Evolutionary conservation across 2,329 filamentous ascomycete species (phyloP).

Genomic region (Diplodia mutila): DNA sequence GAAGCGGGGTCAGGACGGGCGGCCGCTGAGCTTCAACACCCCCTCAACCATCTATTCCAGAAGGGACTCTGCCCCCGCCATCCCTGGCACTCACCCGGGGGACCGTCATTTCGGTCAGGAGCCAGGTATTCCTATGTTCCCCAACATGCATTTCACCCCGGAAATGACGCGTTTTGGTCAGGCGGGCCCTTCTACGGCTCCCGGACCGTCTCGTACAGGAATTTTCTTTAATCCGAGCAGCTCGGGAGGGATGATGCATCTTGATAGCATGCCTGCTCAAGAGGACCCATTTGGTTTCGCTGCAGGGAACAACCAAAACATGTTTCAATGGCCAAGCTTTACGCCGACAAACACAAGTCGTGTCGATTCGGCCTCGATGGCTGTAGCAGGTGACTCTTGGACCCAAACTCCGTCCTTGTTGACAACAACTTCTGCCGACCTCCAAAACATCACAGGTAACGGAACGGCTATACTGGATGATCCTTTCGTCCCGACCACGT

Average conservation of each 20-base stretch:
- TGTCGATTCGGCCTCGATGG: constrained; percentile 18
- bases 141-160: constrained; percentile 60
- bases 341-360: background rate
- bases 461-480: background rate
- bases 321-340: background rate
- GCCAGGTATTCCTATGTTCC: constrained; percentile 51
- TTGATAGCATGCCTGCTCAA: constrained; percentile 11
- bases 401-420: constrained; percentile 16
- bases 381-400: constrained; percentile 15
- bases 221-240: constrained; percentile 41
- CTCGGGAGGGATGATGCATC: background rate
- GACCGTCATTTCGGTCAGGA: constrained; percentile 25
- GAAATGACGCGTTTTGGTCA: constrained; percentile 59
- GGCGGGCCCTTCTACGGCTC: constrained; percentile 59
- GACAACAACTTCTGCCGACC: constrained; percentile 17
- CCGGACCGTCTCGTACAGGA: constrained; percentile 57
- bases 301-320: background rate
- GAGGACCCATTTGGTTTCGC: constrained; percentile 25
- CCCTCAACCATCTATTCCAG: constrained; percentile 19
- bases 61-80: constrained; percentile 16
- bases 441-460: constrained; percentile 7
- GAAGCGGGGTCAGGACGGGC: constrained; percentile 39
- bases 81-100: background rate
- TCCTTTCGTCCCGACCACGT: constrained; percentile 41
- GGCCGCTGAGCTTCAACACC: constrained; percentile 13